Base-by-base conservation (phyloP, 768 basidiomycete genomes). In the Rhizopogon vulgaris region DNA sequence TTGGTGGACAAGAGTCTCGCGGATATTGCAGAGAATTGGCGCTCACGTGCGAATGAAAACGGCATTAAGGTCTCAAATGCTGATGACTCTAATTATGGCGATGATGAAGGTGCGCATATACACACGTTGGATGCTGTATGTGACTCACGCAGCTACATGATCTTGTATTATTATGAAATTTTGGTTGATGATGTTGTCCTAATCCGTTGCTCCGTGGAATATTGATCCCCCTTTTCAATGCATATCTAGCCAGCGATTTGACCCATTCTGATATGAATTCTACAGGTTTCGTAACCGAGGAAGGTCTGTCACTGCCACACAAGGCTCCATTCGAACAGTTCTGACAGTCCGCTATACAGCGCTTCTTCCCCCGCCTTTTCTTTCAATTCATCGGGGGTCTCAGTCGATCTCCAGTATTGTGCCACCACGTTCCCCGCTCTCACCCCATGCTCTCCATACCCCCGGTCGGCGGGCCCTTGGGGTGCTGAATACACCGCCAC, bases 11-110 rank as follows among this genome's bases (percentile, higher is more conserved):
- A 67, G 56, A 77, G 75, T 60, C 70, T 82, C 22, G 78, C 80
- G 14, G 81, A 85, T 63, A 76, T 82, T 37, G 78, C 83, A 4
- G 75, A 78, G 32, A 87, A 79, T 63, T 90, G 87, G 87, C 77
- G 87, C 51, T 82, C 78, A 28, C 74, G 85, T 46, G 84, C 85
- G 47, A 81, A 72, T 52, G 83, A 85, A 58, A 82, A 87, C 56
- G 85, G 84, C 39, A 87, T 87, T 53, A 84, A 78, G 64, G 83
- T 86, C 48, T 71, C 78, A 25, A 67, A 72, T 37, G 67, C 63
- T 17, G 63, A 66, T 24, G 68, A 72, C 2, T 67, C 73, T 9
- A 67, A 65, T 54, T 70, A 66, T 53, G 68, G 65, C 42, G 72
- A 76, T 17, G 84, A 85, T 55, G 78, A 80, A 58, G 69, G 77